A percentile compares a stretch with the other conserved stretches of the same genome.
Evolutionary conservation across 352 stramenopile species (phyloP).

Genomic region (Phytophthora brassicae): DNA sequence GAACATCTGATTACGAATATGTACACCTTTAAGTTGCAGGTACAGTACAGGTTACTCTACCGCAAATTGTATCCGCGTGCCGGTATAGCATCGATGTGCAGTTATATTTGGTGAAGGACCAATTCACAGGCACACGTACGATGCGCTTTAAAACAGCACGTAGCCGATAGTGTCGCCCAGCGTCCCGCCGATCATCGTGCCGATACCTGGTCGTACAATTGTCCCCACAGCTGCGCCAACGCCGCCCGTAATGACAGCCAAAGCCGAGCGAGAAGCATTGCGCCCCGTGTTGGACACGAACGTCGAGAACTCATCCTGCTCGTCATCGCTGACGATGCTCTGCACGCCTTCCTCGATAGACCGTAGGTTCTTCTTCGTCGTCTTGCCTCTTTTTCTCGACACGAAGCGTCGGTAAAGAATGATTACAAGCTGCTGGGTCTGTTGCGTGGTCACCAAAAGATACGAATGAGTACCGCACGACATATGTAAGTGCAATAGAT

Average conservation of each 20-base stretch:
- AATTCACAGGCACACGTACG: background rate
- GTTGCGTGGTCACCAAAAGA: slow-evolving; percentile 11
- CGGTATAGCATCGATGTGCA: slow-evolving; percentile 22
- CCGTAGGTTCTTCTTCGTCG: slow-evolving; percentile 41
- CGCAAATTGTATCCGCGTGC: slow-evolving; percentile 1
- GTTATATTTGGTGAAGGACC: slow-evolving; percentile 3
- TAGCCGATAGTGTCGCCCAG: slow-evolving; percentile 83
- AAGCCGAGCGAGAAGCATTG: slow-evolving; percentile 63
- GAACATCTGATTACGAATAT: slow-evolving; percentile 14
- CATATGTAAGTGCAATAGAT: too few relatives aligned
- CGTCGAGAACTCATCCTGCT: slow-evolving; percentile 29
- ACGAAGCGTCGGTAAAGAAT: slow-evolving; percentile 72
- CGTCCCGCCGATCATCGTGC: slow-evolving; percentile 77
- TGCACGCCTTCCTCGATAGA: slow-evolving; percentile 33
- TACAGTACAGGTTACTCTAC: slow-evolving; percentile 6
- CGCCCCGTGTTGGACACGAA: slow-evolving; percentile 56
- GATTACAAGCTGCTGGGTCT: slow-evolving; percentile 71
- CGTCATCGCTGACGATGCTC: slow-evolving; percentile 38
- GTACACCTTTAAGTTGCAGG: slow-evolving; percentile 10
- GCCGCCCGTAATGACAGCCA: slow-evolving; percentile 70
- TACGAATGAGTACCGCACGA: too few relatives aligned
- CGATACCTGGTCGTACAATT: slow-evolving; percentile 66
- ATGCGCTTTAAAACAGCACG: slow-evolving; percentile 51
- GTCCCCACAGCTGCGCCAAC: slow-evolving; percentile 72
- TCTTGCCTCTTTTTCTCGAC: slow-evolving; percentile 40